These are phyloP conservation scores for Leccinum barrowsii DNA, from an alignment of 768 basidiomycete genomes.

Conservation along the genomic window DNA sequence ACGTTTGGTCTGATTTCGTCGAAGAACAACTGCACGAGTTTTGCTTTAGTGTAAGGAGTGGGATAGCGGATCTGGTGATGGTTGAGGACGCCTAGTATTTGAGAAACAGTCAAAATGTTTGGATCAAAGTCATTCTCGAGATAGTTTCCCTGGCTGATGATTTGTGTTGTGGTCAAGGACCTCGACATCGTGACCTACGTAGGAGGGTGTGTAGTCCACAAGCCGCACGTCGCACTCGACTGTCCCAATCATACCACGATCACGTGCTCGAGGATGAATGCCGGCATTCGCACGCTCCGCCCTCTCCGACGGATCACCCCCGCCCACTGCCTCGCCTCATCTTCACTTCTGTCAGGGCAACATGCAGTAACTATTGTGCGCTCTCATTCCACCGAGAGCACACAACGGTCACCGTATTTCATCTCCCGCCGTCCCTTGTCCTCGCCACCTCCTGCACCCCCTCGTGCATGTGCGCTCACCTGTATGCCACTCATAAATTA, in stretches of 20 bases:
- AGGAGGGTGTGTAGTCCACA: neutral
- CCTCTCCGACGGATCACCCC: too few species aligned
- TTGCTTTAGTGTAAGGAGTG: conserved; percentile 71
- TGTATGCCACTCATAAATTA: too few species aligned
- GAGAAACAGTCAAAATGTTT: conserved; percentile 68
- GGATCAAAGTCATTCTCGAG: conserved; percentile 79
- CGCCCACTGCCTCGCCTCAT: too few species aligned
- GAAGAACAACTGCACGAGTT: conserved; percentile 73
- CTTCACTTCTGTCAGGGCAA: too few species aligned
- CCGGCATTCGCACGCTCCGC: too few species aligned
- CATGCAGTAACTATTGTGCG: too few species aligned
- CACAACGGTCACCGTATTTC: too few species aligned
- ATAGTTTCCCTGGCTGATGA: conserved; percentile 74
- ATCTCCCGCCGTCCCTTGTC: too few species aligned
- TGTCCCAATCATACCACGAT: conserved; percentile 9
- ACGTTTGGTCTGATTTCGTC: conserved; percentile 65
- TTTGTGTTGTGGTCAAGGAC: conserved; percentile 66
- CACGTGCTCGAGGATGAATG: conserved; percentile 17
- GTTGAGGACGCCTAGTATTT: conserved; percentile 72
- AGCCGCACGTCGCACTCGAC: neutral
- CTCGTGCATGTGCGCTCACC: too few species aligned
- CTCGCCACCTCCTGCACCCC: too few species aligned
- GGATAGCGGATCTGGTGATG: conserved; percentile 77
- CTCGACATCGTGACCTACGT: conserved; percentile 55
- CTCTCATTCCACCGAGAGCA: too few species aligned